These are phyloP conservation scores for Suillus subalutaceus DNA, from an alignment of 768 basidiomycete genomes.

Conservation along the genomic window DNA sequence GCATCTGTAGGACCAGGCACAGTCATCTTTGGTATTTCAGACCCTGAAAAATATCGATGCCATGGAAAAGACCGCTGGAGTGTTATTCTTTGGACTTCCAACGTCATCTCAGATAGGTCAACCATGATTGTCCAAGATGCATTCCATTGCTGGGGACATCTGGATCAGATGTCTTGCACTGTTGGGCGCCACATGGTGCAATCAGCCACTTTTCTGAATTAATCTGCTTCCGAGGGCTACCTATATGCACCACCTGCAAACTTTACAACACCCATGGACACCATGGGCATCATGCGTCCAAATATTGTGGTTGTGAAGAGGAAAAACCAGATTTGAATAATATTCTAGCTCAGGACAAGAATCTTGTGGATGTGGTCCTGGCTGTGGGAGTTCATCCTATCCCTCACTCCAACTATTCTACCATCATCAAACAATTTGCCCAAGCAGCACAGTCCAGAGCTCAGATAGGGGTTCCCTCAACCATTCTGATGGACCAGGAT, in stretches of 20 bases:
- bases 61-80: neutral
- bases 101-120: neutral
- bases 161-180: neutral
- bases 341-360: neutral
- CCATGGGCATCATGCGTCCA: neutral
- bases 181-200: neutral
- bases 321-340: neutral
- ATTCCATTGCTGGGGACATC: neutral
- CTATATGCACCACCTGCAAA: neutral
- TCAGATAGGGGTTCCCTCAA: neutral
- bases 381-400: neutral
- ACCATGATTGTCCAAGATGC: neutral
- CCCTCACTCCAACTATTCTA: neutral
- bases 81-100: neutral
- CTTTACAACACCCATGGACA: neutral
- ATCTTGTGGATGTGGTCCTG: neutral
- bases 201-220: neutral
- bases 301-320: neutral
- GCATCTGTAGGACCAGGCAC: too few species aligned
- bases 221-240: neutral
- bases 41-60: neutral
- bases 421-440: neutral
- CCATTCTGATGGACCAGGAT: neutral
- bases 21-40: too few species aligned
- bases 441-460: neutral